Base-by-base conservation (phyloP, 2,329 filamentous ascomycete genomes). In the Scedosporium dehoogii region DNA sequence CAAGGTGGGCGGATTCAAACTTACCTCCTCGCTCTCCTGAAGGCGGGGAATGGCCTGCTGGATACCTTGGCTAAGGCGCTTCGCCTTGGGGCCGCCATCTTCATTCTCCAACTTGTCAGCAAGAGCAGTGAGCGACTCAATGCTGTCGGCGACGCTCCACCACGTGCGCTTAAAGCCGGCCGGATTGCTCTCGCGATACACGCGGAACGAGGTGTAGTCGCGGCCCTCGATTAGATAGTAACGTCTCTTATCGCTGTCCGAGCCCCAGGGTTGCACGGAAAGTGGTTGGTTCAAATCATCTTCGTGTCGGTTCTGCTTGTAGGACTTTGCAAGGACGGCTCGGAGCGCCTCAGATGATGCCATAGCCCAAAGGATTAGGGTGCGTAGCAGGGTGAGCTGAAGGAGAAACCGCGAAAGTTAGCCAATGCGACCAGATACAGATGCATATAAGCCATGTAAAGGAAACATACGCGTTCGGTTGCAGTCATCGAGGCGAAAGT, bases 171-270 rank as follows among this genome's bases (percentile, higher is more conserved):
- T 88, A 56, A 89, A 84, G 38, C 88, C 82, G 4, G 86, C 86
- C 12, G 91, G 89, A 70, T 96, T 96, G 75, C 90, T 93, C 75
- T 99, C 94, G 61, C 94, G 85, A 73, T 99, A 99, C 55, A 99
- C 84, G 65, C 94, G 85, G 74, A 99, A 99, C 65, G 89, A 84
- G 3, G 93, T 97, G 74, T 99, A 92, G 69, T 97, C 93, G 67
- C 91, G 85, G 12, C 94, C 94, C 75, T 99, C 94, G 65, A 99
- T 85, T 58, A 99, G 80, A 78, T 89, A 99, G 75, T 97, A 99
- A 64, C 92, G 87, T 62, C 94, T 87, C 78, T 94, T 96, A 69
- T 96, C 87, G 66, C 90, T 91, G 72, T 96, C 92, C 12, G 85
- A 83, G 7, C 92, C 92, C 92, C 92, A 97, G 4, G 91, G 86